Percentiles rank a stretch among this genome's conserved stretches.
Evolutionary conservation across 768 basidiomycete genomes (phyloP).

Genomic region (Termitomyces sp.): DNA sequence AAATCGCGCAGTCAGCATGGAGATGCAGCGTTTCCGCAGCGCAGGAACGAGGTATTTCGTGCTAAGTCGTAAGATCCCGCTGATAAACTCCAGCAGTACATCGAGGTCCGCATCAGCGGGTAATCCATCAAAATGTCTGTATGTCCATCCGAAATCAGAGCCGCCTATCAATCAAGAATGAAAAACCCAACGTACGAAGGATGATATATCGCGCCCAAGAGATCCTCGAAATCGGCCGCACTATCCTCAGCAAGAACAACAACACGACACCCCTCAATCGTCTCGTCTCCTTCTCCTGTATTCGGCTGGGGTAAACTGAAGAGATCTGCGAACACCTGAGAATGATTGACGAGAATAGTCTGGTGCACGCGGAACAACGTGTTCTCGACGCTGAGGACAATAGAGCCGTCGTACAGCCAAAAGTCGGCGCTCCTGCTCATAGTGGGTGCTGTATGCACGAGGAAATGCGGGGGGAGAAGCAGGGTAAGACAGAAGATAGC

Average conservation of each 20-base stretch:
- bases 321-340: constrained; percentile 63
- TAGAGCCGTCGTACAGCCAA: constrained; percentile 48
- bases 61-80: constrained; percentile 59
- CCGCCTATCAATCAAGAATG: not conserved
- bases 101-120: constrained; percentile 37
- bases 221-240: constrained; percentile 44
- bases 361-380: constrained; percentile 45
- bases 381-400: constrained; percentile 38
- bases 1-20: constrained; percentile 41
- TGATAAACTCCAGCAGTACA: constrained; percentile 42
- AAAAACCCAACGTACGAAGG: constrained; percentile 35
- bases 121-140: constrained; percentile 37
- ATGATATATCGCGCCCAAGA: constrained; percentile 53
- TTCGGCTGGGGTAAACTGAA: constrained; percentile 56
- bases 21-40: constrained; percentile 51
- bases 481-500: not conserved
- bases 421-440: constrained; percentile 26
- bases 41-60: constrained; percentile 59
- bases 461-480: not conserved
- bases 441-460: not conserved
- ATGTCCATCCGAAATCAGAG: not conserved
- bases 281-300: constrained; percentile 26
- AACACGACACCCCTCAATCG: constrained; percentile 49
- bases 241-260: constrained; percentile 46
- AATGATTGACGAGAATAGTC: constrained; percentile 50